These are phyloP conservation scores for Lodderomyces orthopsilosis DNA, from an alignment of 1,139 yeast species.

Conservation along the genomic window DNA sequence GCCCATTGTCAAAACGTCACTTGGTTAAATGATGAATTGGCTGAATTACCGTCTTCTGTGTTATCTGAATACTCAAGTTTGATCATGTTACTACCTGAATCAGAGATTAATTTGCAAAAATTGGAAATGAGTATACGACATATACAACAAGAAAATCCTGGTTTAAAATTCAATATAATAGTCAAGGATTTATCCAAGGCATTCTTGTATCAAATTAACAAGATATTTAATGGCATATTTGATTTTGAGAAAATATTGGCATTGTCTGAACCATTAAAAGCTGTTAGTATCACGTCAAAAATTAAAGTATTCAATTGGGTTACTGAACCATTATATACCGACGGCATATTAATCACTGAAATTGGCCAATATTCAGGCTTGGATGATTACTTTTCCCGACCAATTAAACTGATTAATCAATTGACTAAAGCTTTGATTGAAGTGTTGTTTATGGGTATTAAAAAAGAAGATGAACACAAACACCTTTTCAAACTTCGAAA, in stretches of 20 bases:
- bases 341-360: conserved; percentile 24
- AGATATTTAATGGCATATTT: conserved; percentile 19
- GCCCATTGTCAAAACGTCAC: conserved; percentile 59
- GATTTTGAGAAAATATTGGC: conserved; percentile 20
- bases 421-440: conserved; percentile 26
- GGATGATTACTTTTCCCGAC: conserved; percentile 32
- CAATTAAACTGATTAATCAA: conserved; percentile 31
- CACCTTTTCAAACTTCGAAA: conserved; percentile 31
- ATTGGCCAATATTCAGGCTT: conserved; percentile 21
- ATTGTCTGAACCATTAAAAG: conserved; percentile 6
- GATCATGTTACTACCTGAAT: conserved; percentile 30
- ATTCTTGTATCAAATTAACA: conserved; percentile 28
- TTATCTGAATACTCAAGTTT: conserved; percentile 29
- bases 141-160: conserved; percentile 6
- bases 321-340: conserved; percentile 27
- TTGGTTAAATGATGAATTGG: conserved; percentile 47
- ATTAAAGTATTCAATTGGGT: conserved; percentile 34
- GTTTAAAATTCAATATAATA: conserved; percentile 21
- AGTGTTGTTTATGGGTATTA: conserved; percentile 21
- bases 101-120: conserved; percentile 19
- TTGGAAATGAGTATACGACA: conserved; percentile 13
- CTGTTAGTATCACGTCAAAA: conserved; percentile 19
- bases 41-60: conserved; percentile 9
- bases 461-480: conserved; percentile 10
- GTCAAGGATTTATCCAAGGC: conserved; percentile 31